Percentiles rank a stretch among this genome's conserved stretches.
phyloP scores from a whole-genome alignment of 257 asterid species.

The Nicotiana tabacum region DNA sequence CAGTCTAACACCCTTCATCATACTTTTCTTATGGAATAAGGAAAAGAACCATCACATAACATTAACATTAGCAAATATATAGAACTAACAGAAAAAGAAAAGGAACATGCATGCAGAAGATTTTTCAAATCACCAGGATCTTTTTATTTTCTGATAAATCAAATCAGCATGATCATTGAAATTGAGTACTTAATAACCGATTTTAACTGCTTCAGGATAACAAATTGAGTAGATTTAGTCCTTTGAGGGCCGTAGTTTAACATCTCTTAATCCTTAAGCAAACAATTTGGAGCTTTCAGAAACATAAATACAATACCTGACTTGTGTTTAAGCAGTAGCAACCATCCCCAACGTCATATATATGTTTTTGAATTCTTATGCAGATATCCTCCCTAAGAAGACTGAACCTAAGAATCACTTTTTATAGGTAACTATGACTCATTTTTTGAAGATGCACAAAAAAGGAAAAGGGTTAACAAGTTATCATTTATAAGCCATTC shows the following conservation, averaged over 20 bases:
- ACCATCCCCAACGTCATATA: neutral
- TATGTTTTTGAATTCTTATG: neutral
- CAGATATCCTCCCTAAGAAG: neutral
- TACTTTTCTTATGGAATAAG: neutral
- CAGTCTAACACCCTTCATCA: neutral
- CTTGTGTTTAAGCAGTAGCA: neutral
- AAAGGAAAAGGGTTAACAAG: neutral
- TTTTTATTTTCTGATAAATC: neutral
- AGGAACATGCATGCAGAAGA: neutral
- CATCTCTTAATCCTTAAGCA: neutral
- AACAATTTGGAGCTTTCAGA: slow-evolving; percentile 1
- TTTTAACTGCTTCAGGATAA: neutral
- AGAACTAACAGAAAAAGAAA: neutral
- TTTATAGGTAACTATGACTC: neutral
- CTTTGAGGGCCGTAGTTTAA: neutral
- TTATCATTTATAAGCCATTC: neutral
- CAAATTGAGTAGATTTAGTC: neutral
- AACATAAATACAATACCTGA: neutral
- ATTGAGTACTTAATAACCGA: neutral
- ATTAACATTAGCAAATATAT: neutral
- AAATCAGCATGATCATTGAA: neutral
- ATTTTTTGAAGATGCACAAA: neutral
- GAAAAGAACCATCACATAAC: slow-evolving; percentile 1
- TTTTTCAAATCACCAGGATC: neutral
- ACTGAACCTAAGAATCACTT: neutral